Evolutionary conservation across 2,329 filamentous ascomycete genomes (phyloP).

Genomic region (Pezicula neosporulosa): DNA sequence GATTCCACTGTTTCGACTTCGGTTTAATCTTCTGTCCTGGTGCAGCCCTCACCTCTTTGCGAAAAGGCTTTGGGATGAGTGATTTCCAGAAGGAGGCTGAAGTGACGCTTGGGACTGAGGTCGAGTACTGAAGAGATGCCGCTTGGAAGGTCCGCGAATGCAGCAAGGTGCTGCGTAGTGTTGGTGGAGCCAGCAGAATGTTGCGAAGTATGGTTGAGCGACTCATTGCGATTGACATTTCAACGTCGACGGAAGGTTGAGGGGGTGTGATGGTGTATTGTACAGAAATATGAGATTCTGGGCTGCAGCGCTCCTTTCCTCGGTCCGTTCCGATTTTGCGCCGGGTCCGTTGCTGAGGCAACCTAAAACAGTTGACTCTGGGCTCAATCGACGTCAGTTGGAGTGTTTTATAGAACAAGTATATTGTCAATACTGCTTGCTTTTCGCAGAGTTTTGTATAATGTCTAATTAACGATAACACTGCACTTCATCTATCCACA

Average conservation of each 20-base stretch:
- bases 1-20: conserved; percentile 68
- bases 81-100: conserved; percentile 58
- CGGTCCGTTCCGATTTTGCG: too few relatives aligned
- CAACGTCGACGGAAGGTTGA: neutral
- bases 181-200: conserved; percentile 19
- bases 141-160: conserved; percentile 5
- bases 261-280: too few relatives aligned
- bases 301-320: too few relatives aligned
- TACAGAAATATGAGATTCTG: too few relatives aligned
- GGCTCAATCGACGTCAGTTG: too few relatives aligned
- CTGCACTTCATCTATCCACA: conserved; percentile 24
- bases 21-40: conserved; percentile 29
- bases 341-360: too few relatives aligned
- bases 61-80: conserved; percentile 65
- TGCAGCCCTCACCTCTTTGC: conserved; percentile 37
- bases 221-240: conserved; percentile 15
- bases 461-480: conserved; percentile 28
- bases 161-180: conserved; percentile 18
- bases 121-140: conserved; percentile 22
- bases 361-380: too few relatives aligned
- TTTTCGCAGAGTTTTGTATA: conserved; percentile 21
- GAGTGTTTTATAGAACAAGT: too few relatives aligned
- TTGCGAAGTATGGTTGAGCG: conserved; percentile 16
- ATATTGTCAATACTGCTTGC: conserved; percentile 6
- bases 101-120: conserved; percentile 31